These are phyloP conservation scores for Phytophthora syringae DNA, from an alignment of 352 stramenopile genomes.

Conservation along the genomic window DNA sequence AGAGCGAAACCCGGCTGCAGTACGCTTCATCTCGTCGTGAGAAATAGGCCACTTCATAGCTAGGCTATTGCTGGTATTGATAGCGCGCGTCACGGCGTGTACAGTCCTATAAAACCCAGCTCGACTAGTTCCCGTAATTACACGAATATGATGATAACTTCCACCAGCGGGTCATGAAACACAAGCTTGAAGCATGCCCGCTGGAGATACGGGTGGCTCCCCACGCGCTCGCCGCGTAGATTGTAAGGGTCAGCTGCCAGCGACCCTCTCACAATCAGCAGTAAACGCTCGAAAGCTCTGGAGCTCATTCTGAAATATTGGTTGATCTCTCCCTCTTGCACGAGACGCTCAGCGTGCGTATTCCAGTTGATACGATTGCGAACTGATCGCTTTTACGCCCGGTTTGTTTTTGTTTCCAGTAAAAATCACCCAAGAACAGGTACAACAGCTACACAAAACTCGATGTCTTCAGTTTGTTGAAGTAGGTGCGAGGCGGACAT, in stretches of 20 bases:
- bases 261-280: not conserved
- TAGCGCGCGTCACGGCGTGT: not conserved
- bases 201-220: constrained; percentile 8
- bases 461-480: too few relatives aligned
- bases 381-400: not conserved
- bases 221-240: constrained; percentile 1
- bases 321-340: constrained; percentile 11
- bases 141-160: constrained; percentile 17
- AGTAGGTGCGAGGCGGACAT: not conserved
- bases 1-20: not conserved
- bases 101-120: constrained; percentile 8
- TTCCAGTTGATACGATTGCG: not conserved
- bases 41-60: too few relatives aligned
- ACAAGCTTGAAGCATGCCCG: constrained; percentile 12
- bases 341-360: constrained; percentile 1
- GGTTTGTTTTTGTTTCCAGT: not conserved
- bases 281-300: not conserved
- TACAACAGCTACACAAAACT: not conserved
- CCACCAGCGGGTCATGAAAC: constrained; percentile 9
- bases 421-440: not conserved
- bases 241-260: constrained; percentile 5
- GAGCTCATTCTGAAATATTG: constrained; percentile 13
- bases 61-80: not conserved
- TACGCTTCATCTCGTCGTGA: not conserved
- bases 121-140: constrained; percentile 8